Conservation (phyloP, 306 rosid species). For the Cicer judaicum region DNA sequence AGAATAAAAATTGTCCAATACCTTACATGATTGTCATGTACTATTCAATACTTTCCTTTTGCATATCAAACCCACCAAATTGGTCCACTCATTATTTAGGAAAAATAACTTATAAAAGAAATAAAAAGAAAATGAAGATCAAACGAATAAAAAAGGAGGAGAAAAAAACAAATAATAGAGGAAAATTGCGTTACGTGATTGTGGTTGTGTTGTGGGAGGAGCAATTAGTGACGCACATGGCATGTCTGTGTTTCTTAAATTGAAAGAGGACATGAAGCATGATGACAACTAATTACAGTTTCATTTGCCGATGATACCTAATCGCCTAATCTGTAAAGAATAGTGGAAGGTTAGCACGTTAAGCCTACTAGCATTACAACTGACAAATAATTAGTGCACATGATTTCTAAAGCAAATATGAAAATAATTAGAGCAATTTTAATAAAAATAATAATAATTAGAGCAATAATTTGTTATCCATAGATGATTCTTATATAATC, state of each 20-base stretch:
- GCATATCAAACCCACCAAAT: no score
- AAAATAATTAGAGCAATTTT: neutral
- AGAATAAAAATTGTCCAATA: no score
- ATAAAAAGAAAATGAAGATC: no score
- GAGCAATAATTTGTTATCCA: neutral
- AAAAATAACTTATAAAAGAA: neutral
- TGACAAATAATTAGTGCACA: constrained; percentile 36
- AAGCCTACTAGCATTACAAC: neutral
- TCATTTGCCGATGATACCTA: constrained; percentile 14
- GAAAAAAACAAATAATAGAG: neutral
- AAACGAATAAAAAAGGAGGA: no score
- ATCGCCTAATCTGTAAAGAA: constrained; percentile 15
- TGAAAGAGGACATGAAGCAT: constrained; percentile 11
- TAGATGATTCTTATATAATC: neutral
- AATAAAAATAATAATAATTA: neutral
- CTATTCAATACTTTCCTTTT: no score
- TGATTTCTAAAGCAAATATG: neutral
- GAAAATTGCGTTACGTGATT: neutral
- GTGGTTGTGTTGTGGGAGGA: constrained; percentile 1
- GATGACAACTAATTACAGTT: constrained; percentile 44
- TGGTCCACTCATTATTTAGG: neutral
- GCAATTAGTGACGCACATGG: constrained; percentile 48
- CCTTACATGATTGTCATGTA: no score
- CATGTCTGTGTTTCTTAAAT: constrained; percentile 36
- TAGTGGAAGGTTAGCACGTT: constrained; percentile 41